These are phyloP conservation scores for Alternaria sp. DNA, from an alignment of 2,329 filamentous ascomycete genomes.

Conservation along the genomic window DNA sequence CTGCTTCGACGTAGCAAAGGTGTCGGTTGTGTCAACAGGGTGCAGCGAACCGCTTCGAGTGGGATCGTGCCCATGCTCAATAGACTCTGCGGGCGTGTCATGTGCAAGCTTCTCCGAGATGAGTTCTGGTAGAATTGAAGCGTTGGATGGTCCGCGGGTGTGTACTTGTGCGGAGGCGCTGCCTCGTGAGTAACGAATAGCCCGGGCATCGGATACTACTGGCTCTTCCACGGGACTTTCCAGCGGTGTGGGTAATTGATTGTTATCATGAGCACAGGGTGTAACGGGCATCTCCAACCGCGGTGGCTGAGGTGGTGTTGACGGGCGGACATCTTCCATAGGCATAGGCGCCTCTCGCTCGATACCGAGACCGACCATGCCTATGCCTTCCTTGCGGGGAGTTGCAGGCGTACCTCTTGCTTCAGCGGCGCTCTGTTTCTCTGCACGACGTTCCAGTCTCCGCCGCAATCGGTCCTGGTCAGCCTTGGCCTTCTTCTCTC, in stretches of 20 bases:
- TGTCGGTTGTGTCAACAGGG: slow-evolving; percentile 45
- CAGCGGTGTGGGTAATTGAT: slow-evolving; percentile 49
- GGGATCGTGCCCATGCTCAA: slow-evolving; percentile 48
- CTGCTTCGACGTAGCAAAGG: slow-evolving; percentile 39
- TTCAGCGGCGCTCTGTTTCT: slow-evolving; percentile 66
- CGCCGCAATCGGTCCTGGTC: slow-evolving; percentile 73
- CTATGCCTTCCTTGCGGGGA: slow-evolving; percentile 59
- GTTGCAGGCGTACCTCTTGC: slow-evolving; percentile 64
- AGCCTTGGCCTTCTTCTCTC: slow-evolving; percentile 73
- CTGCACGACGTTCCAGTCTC: slow-evolving; percentile 70
- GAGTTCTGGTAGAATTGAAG: slow-evolving; percentile 63
- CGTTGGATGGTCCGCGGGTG: slow-evolving; percentile 58
- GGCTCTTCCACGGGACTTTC: slow-evolving; percentile 57
- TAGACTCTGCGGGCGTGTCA: slow-evolving; percentile 53
- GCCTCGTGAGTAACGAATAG: slow-evolving; percentile 58
- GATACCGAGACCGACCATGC: slow-evolving; percentile 62
- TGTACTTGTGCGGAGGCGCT: slow-evolving; percentile 59
- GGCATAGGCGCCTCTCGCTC: slow-evolving; percentile 66
- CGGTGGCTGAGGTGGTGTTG: slow-evolving; percentile 45
- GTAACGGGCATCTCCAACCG: slow-evolving; percentile 31
- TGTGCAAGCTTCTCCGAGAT: slow-evolving; percentile 53
- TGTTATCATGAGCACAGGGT: slow-evolving; percentile 32
- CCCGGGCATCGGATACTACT: slow-evolving; percentile 59
- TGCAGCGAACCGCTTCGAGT: slow-evolving; percentile 47
- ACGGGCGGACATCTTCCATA: slow-evolving; percentile 59